Percentiles rank a stretch among this genome's conserved stretches.
These are phyloP conservation scores for Sphagnum magellanicum DNA, from an alignment of 228 moss, liverwort and hornwort species.

Conservation along the genomic window DNA sequence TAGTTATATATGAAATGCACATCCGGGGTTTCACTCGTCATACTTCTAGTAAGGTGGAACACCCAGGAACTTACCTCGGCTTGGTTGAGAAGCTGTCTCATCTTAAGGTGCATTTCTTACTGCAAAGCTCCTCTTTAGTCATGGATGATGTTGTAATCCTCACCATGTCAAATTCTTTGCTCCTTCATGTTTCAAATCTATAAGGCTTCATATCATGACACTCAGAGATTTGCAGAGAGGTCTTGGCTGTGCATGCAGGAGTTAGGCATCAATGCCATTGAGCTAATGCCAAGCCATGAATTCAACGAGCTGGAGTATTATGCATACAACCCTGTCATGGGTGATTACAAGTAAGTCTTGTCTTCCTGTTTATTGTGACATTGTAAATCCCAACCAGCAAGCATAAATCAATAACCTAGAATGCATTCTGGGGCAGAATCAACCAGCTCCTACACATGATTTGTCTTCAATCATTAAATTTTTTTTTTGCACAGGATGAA, in stretches of 20 bases:
- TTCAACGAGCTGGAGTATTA: constrained; percentile 87
- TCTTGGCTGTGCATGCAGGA: constrained; percentile 36
- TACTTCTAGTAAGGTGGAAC: constrained; percentile 57
- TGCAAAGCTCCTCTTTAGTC: not conserved
- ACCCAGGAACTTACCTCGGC: constrained; percentile 78
- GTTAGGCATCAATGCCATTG: constrained; percentile 74
- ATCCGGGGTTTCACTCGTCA: constrained; percentile 75
- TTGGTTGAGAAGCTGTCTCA: constrained; percentile 71
- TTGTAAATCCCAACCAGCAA: too few relatives aligned
- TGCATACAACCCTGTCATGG: constrained; percentile 71
- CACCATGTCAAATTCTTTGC: too few relatives aligned
- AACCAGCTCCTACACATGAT: too few relatives aligned
- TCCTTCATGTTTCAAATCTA: too few relatives aligned
- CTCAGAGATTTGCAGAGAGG: too few relatives aligned
- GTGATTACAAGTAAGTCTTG: constrained; percentile 64
- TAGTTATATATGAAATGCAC: constrained; percentile 80
- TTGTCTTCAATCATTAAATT: too few relatives aligned
- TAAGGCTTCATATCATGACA: too few relatives aligned
- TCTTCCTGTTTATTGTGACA: not conserved
- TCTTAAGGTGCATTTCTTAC: constrained; percentile 33
- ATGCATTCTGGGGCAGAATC: too few relatives aligned
- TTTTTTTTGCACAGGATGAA: constrained; percentile 43
- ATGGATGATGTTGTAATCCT: too few relatives aligned
- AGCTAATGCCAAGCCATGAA: constrained; percentile 86
- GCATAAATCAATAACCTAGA: too few relatives aligned